These are phyloP conservation scores for Paramecium octaurelia DNA, from an alignment of 73 alveolate species.

Conservation along the genomic window DNA sequence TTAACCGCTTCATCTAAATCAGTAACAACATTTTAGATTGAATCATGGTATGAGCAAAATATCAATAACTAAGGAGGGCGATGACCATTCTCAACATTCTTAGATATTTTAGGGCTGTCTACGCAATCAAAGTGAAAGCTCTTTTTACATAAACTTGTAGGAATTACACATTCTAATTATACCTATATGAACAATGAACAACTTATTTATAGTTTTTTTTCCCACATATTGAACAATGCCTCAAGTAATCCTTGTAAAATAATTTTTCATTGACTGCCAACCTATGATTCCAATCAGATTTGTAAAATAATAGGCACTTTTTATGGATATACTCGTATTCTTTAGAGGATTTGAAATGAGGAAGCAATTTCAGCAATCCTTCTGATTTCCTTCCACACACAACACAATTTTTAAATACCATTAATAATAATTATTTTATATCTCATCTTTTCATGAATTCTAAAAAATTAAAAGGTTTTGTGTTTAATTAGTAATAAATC, in stretches of 20 bases:
- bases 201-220: not conserved
- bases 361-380: not conserved
- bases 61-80: not conserved
- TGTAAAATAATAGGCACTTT: constrained; percentile 3
- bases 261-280: not conserved
- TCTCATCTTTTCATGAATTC: not conserved
- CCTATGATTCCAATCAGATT: constrained; percentile 1
- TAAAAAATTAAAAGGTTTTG: not conserved
- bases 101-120: not conserved
- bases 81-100: not conserved
- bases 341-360: not conserved
- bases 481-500: not conserved
- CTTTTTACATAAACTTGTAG: not conserved
- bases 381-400: not conserved
- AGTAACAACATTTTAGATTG: not conserved
- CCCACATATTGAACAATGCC: not conserved
- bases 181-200: constrained; percentile 13
- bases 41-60: not conserved
- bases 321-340: constrained; percentile 36
- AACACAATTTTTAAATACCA: constrained; percentile 1
- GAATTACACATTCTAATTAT: constrained; percentile 8
- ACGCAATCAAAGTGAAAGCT: constrained; percentile 2
- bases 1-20: not conserved
- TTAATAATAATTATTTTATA: not conserved
- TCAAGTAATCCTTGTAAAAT: constrained; percentile 2